Conservation (phyloP, 2,329 filamentous ascomycete genomes). For the Botrytis squamosa region DNA sequence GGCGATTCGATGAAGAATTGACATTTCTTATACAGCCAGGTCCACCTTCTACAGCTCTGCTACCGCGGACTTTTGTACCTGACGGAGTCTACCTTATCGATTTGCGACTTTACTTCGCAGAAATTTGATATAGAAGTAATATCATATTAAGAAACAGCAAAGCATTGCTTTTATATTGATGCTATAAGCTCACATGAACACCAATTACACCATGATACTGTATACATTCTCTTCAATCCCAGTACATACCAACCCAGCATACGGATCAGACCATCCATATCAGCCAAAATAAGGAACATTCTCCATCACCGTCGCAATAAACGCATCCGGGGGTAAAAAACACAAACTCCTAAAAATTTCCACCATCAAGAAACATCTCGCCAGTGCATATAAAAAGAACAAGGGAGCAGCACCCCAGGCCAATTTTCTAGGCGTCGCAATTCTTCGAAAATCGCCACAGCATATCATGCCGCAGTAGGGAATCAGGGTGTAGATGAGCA, state of each 20-base stretch:
- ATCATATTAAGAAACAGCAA: neutral
- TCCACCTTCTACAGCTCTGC: neutral
- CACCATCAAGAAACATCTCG: conserved; percentile 20
- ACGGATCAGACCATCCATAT: neutral
- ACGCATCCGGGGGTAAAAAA: conserved; percentile 8
- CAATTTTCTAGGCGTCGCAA: neutral
- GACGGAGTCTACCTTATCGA: neutral
- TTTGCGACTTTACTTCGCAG: accelerated
- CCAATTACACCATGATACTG: neutral
- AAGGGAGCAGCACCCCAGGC: conserved; percentile 5
- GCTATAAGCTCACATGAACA: neutral
- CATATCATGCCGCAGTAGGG: conserved; percentile 3
- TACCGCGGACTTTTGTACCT: too few relatives aligned
- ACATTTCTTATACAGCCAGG: neutral
- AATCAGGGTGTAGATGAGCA: conserved; percentile 13
- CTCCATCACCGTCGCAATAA: neutral
- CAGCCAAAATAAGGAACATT: conserved; percentile 7
- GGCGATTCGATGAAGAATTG: neutral
- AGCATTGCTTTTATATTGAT: neutral
- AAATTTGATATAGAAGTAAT: neutral
- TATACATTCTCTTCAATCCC: neutral
- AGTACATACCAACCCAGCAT: neutral
- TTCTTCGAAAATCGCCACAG: neutral
- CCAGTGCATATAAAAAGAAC: conserved; percentile 15
- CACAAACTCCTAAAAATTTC: conserved; percentile 10